Evolutionary conservation across 352 stramenopile genomes (phyloP), one percentile per base, ranked within the genome.

Genomic region (Pythium vanterpoolii): DNA sequence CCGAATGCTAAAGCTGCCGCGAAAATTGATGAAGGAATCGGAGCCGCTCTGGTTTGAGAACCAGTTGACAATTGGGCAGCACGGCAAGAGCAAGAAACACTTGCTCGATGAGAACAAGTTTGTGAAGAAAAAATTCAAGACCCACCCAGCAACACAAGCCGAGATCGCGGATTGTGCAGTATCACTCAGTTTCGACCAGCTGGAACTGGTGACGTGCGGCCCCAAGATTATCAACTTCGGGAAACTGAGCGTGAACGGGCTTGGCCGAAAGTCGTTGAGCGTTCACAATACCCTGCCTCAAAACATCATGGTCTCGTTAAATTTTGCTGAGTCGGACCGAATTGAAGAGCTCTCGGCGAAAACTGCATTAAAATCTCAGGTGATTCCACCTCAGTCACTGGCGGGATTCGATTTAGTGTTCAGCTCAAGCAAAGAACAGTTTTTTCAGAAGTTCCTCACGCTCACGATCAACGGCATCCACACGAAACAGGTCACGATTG

Each of bases 341-440:
- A 42, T 83, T 33, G 66, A 85, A n/a, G 87, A 96, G 48, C 56
- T 95, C 16, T 52, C 80, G 2, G 50, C 62, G 2, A 87, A 76
- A 28, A 93, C 80, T 6, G 10, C 43, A 3, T 45, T 92, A 10
- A 78, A 73, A 27, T 89, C 76, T 3, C 91, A 98, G 57, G 88
- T 98, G 0, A 72, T 98, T 7, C 93, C 93, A 4, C 74, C 89
- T 0, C 77, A 78, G 0, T 64, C 72, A 0, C 72, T 87, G 19
- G 92, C 83, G 10, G 93, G 95, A 0, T 98, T 98, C 47, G 94
- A 98, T 43, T 56, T 98, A 10, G 71, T 81, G 1, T 97, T 98
- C 40, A 77, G 57, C 10, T 96, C 84, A 0, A 30, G 44, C 2
- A 71, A 73, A 21, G 81, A 96, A 44, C 86, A 92, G n/a, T 86